Conservation (phyloP, 179 eudicot species). For the Beta corolliflora region DNA sequence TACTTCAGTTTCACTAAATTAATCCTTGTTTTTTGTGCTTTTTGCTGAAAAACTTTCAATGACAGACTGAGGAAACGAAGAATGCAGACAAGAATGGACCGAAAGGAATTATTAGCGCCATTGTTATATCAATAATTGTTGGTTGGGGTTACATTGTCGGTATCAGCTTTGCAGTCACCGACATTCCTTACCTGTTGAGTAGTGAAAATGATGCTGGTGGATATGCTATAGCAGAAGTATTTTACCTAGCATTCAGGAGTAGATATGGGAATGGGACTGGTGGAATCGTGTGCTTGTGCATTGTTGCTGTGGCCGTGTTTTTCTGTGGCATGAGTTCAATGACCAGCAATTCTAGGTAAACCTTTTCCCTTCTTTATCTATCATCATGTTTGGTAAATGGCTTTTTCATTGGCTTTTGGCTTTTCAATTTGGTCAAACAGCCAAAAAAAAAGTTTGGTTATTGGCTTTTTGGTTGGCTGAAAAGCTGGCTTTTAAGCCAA, state of each 20-base stretch:
- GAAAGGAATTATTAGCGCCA: constrained; percentile 81
- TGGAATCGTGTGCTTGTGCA: constrained; percentile 81
- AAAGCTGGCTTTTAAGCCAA: too few species aligned
- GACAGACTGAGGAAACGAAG: constrained; percentile 93
- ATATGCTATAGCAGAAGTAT: constrained; percentile 87
- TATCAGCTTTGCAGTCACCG: constrained; percentile 79
- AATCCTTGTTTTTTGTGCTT: neutral
- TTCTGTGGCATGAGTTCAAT: constrained; percentile 95
- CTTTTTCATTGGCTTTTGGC: too few species aligned
- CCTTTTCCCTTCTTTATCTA: neutral
- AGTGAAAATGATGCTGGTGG: constrained; percentile 81
- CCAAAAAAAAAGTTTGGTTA: too few species aligned
- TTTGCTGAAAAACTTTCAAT: constrained; percentile 20
- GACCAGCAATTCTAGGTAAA: constrained; percentile 93
- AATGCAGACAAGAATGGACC: constrained; percentile 89
- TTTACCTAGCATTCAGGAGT: constrained; percentile 70
- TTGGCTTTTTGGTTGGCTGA: too few species aligned
- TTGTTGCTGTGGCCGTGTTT: constrained; percentile 81
- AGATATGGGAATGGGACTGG: constrained; percentile 83
- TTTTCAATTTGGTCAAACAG: too few species aligned
- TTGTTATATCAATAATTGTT: constrained; percentile 81
- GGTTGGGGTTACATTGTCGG: constrained; percentile 97
- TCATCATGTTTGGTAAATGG: too few species aligned
- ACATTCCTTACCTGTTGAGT: constrained; percentile 72
- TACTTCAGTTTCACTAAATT: too few species aligned